Conservation (phyloP, 1,139 yeast genomes). For the Nakaseomyces glabratus region DNA sequence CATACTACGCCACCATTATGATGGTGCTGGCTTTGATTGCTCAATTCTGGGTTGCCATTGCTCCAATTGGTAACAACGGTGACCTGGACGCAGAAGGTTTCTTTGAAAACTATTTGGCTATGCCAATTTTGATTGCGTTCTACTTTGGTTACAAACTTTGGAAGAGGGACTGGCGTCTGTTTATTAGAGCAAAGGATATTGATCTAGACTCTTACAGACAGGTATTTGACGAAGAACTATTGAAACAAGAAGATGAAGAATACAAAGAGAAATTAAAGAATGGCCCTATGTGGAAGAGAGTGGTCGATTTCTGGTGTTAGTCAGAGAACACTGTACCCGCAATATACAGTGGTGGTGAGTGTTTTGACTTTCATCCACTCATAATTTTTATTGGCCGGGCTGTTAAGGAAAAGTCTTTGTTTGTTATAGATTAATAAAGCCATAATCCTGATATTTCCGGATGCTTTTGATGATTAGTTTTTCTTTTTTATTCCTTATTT, state of each 20-base stretch:
- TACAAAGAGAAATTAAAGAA: slow-evolving; percentile 29
- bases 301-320: slow-evolving; percentile 21
- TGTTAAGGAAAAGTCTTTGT: too few relatives aligned
- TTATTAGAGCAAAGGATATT: slow-evolving; percentile 42
- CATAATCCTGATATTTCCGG: too few relatives aligned
- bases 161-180: slow-evolving; percentile 44
- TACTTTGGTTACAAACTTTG: slow-evolving; percentile 46
- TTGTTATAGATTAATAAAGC: too few relatives aligned
- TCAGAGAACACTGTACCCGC: too few relatives aligned
- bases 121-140: slow-evolving; percentile 46
- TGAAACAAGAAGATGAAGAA: slow-evolving; percentile 51
- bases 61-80: slow-evolving; percentile 43
- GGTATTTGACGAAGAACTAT: slow-evolving; percentile 55
- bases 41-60: slow-evolving; percentile 58
- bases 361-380: too few relatives aligned
- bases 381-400: too few relatives aligned
- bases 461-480: too few relatives aligned
- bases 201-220: slow-evolving; percentile 64
- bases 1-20: slow-evolving; percentile 38
- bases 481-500: too few relatives aligned
- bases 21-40: slow-evolving; percentile 42
- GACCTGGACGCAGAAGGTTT: slow-evolving; percentile 39
- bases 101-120: slow-evolving; percentile 52
- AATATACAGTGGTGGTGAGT: too few relatives aligned
- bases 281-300: slow-evolving; percentile 16